Evolutionary conservation across 2,329 filamentous ascomycete genomes (phyloP).

Genomic region (Ophiosphaerella narmari): DNA sequence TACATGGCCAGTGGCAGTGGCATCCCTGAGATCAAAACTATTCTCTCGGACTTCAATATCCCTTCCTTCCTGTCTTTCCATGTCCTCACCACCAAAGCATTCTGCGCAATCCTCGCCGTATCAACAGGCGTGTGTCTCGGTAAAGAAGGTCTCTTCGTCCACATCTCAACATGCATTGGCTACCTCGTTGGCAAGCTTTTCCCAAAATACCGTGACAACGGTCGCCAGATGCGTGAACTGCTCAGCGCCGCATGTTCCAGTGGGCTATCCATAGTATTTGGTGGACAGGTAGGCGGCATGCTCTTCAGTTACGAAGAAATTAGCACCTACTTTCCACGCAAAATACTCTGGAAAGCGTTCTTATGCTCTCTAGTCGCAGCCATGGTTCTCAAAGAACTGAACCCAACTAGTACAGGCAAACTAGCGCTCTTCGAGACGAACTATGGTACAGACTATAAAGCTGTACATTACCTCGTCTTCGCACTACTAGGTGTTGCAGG

Average conservation of each 20-base stretch:
- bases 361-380: conserved; percentile 62
- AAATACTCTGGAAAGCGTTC: conserved; percentile 64
- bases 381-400: conserved; percentile 61
- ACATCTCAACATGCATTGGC: conserved; percentile 63
- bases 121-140: conserved; percentile 64
- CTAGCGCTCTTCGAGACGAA: conserved; percentile 65
- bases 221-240: conserved; percentile 63
- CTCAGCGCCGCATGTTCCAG: conserved; percentile 62
- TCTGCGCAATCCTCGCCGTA: conserved; percentile 64
- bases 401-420: conserved; percentile 64
- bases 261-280: conserved; percentile 65
- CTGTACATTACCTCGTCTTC: conserved; percentile 62
- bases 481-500: conserved; percentile 60
- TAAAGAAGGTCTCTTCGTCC: conserved; percentile 66
- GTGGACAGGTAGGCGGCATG: conserved; percentile 65
- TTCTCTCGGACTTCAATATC: conserved; percentile 65
- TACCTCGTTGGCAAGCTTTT: conserved; percentile 58
- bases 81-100: conserved; percentile 61
- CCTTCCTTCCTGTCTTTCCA: conserved; percentile 61
- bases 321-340: conserved; percentile 63
- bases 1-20: conserved; percentile 64
- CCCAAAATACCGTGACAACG: conserved; percentile 62
- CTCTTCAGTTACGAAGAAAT: conserved; percentile 65
- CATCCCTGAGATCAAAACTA: conserved; percentile 67
- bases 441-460: conserved; percentile 61